Evolutionary conservation across 805 yeast genomes (phyloP).

Genomic region (Saccharomyces jurei): DNA sequence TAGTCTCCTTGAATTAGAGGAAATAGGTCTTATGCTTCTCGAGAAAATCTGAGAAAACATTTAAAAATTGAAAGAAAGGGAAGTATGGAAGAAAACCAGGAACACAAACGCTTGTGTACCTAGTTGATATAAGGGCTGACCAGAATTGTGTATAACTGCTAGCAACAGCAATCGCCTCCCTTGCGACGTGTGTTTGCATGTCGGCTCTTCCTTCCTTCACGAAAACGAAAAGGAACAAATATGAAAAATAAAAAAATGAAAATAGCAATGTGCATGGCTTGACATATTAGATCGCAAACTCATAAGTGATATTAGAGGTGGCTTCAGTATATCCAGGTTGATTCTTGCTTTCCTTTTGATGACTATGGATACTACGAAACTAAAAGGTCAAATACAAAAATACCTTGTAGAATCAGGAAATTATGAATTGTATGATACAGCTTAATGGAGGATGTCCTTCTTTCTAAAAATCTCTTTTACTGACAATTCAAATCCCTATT

Average conservation of each 20-base stretch:
- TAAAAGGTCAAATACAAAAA: constrained; percentile 58
- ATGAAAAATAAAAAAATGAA: not conserved
- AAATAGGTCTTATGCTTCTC: not conserved
- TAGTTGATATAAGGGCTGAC: not conserved
- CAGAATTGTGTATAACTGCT: not conserved
- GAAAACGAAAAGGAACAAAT: not conserved
- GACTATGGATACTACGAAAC: constrained; percentile 9
- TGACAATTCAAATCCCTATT: not conserved
- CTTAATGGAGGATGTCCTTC: not conserved
- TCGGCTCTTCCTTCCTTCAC: not conserved
- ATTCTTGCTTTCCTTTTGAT: not conserved
- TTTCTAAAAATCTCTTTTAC: constrained; percentile 4
- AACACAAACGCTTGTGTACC: not conserved
- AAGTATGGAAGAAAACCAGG: not conserved
- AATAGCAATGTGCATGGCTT: not conserved
- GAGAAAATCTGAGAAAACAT: not conserved
- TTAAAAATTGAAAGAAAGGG: constrained; percentile 4
- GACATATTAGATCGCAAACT: not conserved
- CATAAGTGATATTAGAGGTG: not conserved
- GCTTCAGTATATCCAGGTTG: not conserved
- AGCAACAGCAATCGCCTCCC: not conserved
- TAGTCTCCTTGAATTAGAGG: not conserved
- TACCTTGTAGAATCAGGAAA: constrained; percentile 70
- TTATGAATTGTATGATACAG: constrained; percentile 47
- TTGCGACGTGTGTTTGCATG: not conserved